phyloP scores from a whole-genome alignment of 2,329 filamentous ascomycete species.

The Gaeumannomyces tritici region DNA sequence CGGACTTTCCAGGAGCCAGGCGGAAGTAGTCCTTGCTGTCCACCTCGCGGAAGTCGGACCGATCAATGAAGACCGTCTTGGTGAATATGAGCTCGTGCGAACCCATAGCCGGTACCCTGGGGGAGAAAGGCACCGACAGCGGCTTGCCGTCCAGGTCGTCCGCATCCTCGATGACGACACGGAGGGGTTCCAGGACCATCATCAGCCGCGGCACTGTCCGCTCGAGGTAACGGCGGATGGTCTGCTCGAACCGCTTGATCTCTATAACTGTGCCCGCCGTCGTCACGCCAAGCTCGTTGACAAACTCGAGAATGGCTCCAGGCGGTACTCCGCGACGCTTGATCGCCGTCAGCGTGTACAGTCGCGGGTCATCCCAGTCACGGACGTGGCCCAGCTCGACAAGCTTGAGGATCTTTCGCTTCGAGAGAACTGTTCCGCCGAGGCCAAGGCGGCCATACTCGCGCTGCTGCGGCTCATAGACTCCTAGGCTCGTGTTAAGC shows the following conservation, averaged over 20 bases:
- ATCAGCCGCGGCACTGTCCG: conserved; percentile 79
- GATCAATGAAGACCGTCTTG: conserved; percentile 75
- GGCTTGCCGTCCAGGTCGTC: conserved; percentile 53
- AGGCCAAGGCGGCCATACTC: conserved; percentile 67
- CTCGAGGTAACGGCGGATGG: conserved; percentile 78
- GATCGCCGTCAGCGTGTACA: conserved; percentile 80
- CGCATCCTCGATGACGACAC: conserved; percentile 71
- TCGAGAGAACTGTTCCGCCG: conserved; percentile 76
- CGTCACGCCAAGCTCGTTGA: conserved; percentile 86
- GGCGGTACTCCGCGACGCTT: conserved; percentile 80
- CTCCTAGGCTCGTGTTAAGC: conserved; percentile 70
- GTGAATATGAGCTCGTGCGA: conserved; percentile 56
- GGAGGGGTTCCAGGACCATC: conserved; percentile 79
- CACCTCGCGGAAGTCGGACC: conserved; percentile 65
- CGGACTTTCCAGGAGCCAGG: conserved; percentile 62
- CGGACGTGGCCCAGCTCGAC: conserved; percentile 71
- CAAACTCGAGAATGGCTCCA: conserved; percentile 78
- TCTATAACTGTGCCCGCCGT: conserved; percentile 73
- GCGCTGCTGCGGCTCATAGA: conserved; percentile 90
- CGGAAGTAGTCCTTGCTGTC: conserved; percentile 70
- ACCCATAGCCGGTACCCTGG: conserved; percentile 65
- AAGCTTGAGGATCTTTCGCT: conserved; percentile 72
- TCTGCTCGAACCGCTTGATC: conserved; percentile 74
- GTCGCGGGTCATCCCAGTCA: conserved; percentile 82
- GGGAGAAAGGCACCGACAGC: conserved; percentile 67